phyloP scores from a whole-genome alignment of 164 flowering plant genomes.

The Magnolia officinalis region DNA sequence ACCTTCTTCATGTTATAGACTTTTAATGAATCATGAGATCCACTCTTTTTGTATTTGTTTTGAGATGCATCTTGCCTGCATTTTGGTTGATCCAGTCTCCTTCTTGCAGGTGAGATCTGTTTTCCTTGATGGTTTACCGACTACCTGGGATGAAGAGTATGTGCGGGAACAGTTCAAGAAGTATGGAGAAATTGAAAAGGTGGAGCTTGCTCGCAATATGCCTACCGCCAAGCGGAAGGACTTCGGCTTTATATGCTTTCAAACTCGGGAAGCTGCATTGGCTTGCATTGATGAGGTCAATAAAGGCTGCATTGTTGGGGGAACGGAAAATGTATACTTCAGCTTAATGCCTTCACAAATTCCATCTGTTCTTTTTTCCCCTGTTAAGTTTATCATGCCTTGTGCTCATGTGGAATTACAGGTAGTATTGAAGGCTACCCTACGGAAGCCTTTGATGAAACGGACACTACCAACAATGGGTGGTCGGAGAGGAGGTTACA shows the following conservation, averaged over 20 bases:
- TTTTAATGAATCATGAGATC: constrained; percentile 10
- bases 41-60: constrained; percentile 18
- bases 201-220: constrained; percentile 34
- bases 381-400: background rate
- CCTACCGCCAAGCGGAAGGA: constrained; percentile 34
- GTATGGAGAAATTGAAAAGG: constrained; percentile 30
- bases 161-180: constrained; percentile 18
- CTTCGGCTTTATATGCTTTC: constrained; percentile 24
- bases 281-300: constrained; percentile 33
- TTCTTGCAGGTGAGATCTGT: constrained; percentile 29
- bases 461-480: constrained; percentile 10
- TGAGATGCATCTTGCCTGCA: constrained; percentile 16
- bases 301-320: constrained; percentile 20
- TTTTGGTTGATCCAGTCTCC: constrained; percentile 24
- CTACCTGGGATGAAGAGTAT: constrained; percentile 26
- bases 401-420: constrained; percentile 3
- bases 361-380: background rate
- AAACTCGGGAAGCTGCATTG: constrained; percentile 24
- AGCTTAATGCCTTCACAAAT: background rate
- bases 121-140: constrained; percentile 30
- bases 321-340: constrained; percentile 19
- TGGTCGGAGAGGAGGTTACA: constrained; percentile 25
- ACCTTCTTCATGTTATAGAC: too few relatives aligned
- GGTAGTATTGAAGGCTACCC: constrained; percentile 26
- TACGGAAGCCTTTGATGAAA: constrained; percentile 25